phyloP scores from a whole-genome alignment of 805 yeast genomes.

The Wickerhamiella musiphila region DNA sequence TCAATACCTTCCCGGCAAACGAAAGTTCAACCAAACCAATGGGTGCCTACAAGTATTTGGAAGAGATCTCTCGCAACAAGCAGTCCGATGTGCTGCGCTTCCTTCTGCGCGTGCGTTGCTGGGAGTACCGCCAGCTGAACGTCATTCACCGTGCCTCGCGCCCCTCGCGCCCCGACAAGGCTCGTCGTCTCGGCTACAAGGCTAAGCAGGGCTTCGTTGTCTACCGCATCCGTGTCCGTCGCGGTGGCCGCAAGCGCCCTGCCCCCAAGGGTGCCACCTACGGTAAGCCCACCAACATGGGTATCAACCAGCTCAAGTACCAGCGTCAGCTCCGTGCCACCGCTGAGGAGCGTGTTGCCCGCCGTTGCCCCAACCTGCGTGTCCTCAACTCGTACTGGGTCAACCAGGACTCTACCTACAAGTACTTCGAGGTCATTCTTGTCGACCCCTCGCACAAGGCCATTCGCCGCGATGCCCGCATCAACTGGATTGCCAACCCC shows the following conservation, averaged over 20 bases:
- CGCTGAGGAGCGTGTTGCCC: constrained; percentile 99
- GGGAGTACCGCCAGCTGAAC: constrained; percentile 99
- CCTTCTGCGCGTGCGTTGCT: constrained; percentile 98
- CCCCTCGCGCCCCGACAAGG: constrained; percentile 99
- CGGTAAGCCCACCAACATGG: constrained; percentile 99
- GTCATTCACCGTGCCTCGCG: constrained; percentile 97
- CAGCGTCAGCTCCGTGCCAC: constrained; percentile 95
- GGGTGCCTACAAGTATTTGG: constrained; percentile 99
- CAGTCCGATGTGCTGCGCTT: constrained; percentile 99
- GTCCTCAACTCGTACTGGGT: constrained; percentile 99
- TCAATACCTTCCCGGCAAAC: background rate
- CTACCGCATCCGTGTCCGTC: constrained; percentile 98
- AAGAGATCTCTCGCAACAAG: constrained; percentile 99
- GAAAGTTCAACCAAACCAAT: constrained; percentile 18
- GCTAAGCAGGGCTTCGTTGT: constrained; percentile 99
- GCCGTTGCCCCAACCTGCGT: constrained; percentile 97
- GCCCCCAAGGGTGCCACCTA: constrained; percentile 99
- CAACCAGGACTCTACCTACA: constrained; percentile 98
- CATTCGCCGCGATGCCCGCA: constrained; percentile 94
- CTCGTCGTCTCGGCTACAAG: constrained; percentile 99
- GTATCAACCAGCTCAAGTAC: constrained; percentile 98
- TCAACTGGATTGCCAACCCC: constrained; percentile 99
- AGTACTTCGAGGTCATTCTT: constrained; percentile 94
- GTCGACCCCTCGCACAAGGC: constrained; percentile 98
- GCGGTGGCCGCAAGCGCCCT: constrained; percentile 99